Evolutionary conservation across 2,329 filamentous ascomycete genomes (phyloP), one percentile per base, ranked within the genome.

Genomic region (Curvularia hawaiiensis): DNA sequence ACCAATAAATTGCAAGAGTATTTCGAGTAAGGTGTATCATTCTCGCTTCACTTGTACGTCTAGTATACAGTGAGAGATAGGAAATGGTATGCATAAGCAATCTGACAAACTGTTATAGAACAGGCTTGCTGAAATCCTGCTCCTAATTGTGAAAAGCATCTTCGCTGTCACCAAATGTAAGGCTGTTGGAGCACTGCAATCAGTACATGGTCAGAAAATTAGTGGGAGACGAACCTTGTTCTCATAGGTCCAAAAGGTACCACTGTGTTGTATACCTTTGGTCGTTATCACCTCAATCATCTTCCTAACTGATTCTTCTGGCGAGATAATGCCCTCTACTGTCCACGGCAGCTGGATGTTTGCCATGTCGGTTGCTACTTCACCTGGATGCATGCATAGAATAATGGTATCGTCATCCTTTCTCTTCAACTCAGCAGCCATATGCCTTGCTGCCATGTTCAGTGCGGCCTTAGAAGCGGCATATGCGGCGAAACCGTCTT

Each of bases 401-500:
- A 86, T 76, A 18, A 81, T 77, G 0, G 82, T 83, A 45, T 78
- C 70, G 48, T 78, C 78, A 31, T 79, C 78, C 58, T 81, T 81
- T 39, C 83, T 72, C 65, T 81, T 79, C 49, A 85, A 63, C 60
- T 86, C 84, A 1, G 81, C 82, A 5, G 83, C 83, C 77, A 86
- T 80, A 63, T 86, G 84, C 35, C 82, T 67, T 3, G 85, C 71
- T 54, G 80, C 80, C 73, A 85, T 83, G 60, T 86, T 86, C 52
- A 87, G 64, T 0, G 84, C 84, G 1, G 83, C 80, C 68, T 86
- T 86, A 3, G 80, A 84, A 0, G 83, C 83, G 5, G 79, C 79
- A 65, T 86, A 86, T 11, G 83, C 84, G 1, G 81, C 84, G 58
- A 86, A 86, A 0, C 83, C 83, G 63, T 86, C 84, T 68, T 86